Percentiles rank a stretch among this genome's conserved stretches.
These are phyloP conservation scores for Stephanodiscus triporus DNA, from an alignment of 108 stramenopile genomes.

Conservation along the genomic window DNA sequence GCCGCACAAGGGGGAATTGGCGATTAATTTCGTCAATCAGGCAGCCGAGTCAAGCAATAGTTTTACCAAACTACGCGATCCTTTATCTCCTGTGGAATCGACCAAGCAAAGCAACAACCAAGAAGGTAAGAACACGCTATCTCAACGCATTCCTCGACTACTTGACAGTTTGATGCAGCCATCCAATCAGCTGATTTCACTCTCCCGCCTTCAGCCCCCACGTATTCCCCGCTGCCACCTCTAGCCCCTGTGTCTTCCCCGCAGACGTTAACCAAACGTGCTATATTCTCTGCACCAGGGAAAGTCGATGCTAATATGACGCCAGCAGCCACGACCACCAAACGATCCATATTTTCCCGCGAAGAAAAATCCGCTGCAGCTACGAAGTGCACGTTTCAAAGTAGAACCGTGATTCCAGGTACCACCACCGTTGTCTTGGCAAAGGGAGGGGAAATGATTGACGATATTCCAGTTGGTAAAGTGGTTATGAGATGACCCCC, in stretches of 20 bases:
- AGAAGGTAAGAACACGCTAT: constrained; percentile 20
- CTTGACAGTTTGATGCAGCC: constrained; percentile 15
- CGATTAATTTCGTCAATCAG: background rate
- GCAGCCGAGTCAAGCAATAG: background rate
- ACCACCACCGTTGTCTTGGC: constrained; percentile 28
- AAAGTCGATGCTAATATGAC: background rate
- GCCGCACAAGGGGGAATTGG: background rate
- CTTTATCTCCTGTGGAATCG: constrained; percentile 1
- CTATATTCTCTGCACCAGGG: background rate
- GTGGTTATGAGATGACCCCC: constrained; percentile 11
- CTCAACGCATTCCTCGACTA: constrained; percentile 16
- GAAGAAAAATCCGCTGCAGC: constrained; percentile 25
- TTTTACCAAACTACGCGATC: background rate
- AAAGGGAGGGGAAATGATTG: constrained; percentile 37
- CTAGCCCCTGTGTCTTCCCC: constrained; percentile 22
- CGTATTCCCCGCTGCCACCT: constrained; percentile 2
- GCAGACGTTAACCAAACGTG: constrained; percentile 8
- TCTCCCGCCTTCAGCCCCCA: background rate
- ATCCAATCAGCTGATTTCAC: constrained; percentile 2
- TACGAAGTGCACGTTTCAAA: constrained; percentile 6
- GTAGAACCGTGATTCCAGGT: constrained; percentile 20
- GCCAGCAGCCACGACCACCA: background rate
- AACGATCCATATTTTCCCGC: constrained; percentile 34
- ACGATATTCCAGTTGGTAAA: constrained; percentile 34
- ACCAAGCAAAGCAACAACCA: background rate